Percentiles rank a stretch among this genome's conserved stretches.
These are phyloP conservation scores for Camellia sinensis DNA, from an alignment of 148 eudicot genomes.

Conservation along the genomic window DNA sequence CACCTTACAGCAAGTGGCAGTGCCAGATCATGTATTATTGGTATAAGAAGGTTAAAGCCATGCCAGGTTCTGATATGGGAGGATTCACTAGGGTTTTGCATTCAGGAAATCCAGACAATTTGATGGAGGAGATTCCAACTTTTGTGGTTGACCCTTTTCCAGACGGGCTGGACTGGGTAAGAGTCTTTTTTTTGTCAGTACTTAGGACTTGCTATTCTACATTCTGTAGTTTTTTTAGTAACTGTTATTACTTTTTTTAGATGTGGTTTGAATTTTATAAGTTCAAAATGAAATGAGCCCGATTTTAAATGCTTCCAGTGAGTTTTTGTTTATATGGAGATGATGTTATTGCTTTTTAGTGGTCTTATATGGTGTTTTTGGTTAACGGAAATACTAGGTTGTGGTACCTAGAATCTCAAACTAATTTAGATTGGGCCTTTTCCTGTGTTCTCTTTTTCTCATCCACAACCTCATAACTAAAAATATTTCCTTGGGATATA, in stretches of 20 bases:
- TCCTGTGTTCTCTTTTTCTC: no score
- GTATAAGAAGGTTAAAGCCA: slow-evolving; percentile 38
- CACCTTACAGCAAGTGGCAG: slow-evolving; percentile 49
- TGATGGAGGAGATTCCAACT: slow-evolving; percentile 53
- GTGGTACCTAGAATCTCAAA: not conserved
- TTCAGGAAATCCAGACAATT: slow-evolving; percentile 38
- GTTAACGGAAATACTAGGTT: not conserved
- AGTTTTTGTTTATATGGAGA: not conserved
- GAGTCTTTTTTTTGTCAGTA: not conserved
- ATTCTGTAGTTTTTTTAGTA: not conserved
- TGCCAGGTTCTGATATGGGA: slow-evolving; percentile 43
- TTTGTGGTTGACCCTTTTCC: slow-evolving; percentile 52
- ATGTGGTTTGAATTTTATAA: not conserved
- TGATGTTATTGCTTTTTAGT: not conserved
- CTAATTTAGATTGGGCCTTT: not conserved
- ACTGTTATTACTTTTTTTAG: not conserved
- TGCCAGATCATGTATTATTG: slow-evolving; percentile 55
- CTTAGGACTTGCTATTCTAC: not conserved
- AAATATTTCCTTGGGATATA: no score
- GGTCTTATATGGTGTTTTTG: not conserved
- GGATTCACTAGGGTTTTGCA: slow-evolving; percentile 55
- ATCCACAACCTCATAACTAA: no score
- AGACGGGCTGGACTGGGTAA: slow-evolving; percentile 37
- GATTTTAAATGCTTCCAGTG: not conserved
- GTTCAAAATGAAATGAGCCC: not conserved